Percentiles rank a stretch among this genome's conserved stretches.
These are phyloP conservation scores for Austropuccinia psidii DNA, from an alignment of 1,284 basidiomycete genomes.

Conservation along the genomic window DNA sequence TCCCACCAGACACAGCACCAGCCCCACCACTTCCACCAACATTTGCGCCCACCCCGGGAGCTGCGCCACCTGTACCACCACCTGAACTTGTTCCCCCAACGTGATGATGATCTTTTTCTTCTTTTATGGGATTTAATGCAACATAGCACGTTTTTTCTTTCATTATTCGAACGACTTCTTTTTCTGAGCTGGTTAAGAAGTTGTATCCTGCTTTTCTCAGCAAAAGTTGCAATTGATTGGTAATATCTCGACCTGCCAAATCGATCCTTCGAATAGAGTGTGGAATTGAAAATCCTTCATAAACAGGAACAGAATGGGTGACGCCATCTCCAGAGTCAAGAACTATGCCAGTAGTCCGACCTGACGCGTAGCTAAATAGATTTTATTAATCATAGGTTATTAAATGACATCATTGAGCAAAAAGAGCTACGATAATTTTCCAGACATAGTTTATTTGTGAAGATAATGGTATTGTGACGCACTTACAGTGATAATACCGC, in stretches of 20 bases:
- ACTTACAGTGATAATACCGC: constrained; percentile 88
- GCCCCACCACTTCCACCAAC: constrained; percentile 91
- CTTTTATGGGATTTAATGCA: constrained; percentile 49
- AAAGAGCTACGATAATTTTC: background rate
- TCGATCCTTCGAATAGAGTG: constrained; percentile 94
- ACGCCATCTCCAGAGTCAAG: constrained; percentile 98
- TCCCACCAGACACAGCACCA: constrained; percentile 49
- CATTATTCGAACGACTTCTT: constrained; percentile 92
- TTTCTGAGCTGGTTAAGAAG: constrained; percentile 91
- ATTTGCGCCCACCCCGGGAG: constrained; percentile 49
- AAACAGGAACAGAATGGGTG: constrained; percentile 97
- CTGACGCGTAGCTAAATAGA: constrained; percentile 77
- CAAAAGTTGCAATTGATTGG: constrained; percentile 87
- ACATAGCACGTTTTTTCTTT: constrained; percentile 47
- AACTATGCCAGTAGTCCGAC: constrained; percentile 97
- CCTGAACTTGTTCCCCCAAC: constrained; percentile 45
- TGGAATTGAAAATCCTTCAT: constrained; percentile 98
- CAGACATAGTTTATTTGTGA: constrained; percentile 33
- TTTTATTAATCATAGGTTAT: background rate
- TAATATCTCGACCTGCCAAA: constrained; percentile 92
- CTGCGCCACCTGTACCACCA: background rate
- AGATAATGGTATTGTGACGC: background rate
- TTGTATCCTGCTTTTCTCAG: constrained; percentile 91
- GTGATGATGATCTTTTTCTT: constrained; percentile 97
- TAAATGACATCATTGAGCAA: background rate